These are phyloP conservation scores for Neofusicoccum sp. DNA, from an alignment of 2,329 filamentous ascomycete species.

Conservation along the genomic window DNA sequence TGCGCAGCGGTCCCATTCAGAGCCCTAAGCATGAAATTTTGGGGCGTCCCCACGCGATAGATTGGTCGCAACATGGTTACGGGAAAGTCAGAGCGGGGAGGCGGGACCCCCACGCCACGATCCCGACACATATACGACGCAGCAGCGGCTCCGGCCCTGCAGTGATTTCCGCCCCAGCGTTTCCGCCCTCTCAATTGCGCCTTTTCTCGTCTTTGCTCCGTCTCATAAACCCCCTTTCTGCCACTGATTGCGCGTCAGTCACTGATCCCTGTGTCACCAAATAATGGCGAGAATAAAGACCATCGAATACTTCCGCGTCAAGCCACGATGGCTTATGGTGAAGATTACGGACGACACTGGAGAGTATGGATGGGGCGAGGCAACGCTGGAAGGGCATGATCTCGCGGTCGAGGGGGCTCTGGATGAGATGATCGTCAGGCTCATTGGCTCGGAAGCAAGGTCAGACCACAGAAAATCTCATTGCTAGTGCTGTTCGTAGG, in stretches of 20 bases:
- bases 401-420: slow-evolving; percentile 72
- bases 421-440: slow-evolving; percentile 62
- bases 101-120: background rate
- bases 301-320: slow-evolving; percentile 72
- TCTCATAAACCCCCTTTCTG: background rate
- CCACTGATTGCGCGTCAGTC: too few relatives aligned
- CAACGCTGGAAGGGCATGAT: slow-evolving; percentile 69
- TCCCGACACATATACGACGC: too few relatives aligned
- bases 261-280: too few relatives aligned
- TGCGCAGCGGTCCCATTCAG: too few relatives aligned
- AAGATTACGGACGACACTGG: slow-evolving; percentile 69
- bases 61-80: background rate
- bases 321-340: slow-evolving; percentile 74
- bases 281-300: slow-evolving; percentile 62
- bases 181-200: too few relatives aligned
- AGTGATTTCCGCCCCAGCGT: background rate
- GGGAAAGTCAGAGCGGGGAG: background rate
- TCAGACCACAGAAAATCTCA: slow-evolving; percentile 34
- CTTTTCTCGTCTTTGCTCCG: background rate
- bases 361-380: slow-evolving; percentile 70
- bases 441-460: slow-evolving; percentile 69
- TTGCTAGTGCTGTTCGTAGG: background rate
- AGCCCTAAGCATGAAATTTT: too few relatives aligned
- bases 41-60: too few relatives aligned
- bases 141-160: background rate